These are phyloP conservation scores for Inonotus hispidus DNA, from an alignment of 1,284 basidiomycete genomes.

Conservation along the genomic window DNA sequence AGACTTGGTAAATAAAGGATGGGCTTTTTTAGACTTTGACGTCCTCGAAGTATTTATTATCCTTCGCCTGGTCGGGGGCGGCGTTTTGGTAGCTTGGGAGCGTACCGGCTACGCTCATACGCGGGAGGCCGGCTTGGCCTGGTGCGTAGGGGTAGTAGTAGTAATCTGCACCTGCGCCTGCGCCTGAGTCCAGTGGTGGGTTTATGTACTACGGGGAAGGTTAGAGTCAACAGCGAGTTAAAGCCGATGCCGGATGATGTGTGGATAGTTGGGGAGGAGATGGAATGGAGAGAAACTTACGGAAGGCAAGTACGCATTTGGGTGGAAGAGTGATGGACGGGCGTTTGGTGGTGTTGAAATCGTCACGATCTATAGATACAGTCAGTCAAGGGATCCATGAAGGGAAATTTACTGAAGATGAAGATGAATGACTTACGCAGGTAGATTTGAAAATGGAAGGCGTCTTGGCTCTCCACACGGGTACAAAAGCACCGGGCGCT, in stretches of 20 bases:
- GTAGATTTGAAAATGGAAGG: constrained; percentile 38
- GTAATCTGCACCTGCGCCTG: constrained; percentile 13
- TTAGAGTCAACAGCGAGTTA: no score
- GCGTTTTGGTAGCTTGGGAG: constrained; percentile 6
- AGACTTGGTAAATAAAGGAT: no score
- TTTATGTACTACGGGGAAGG: constrained; percentile 28
- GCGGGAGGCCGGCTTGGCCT: constrained; percentile 24
- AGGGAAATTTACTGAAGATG: background rate
- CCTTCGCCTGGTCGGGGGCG: background rate
- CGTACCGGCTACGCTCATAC: constrained; percentile 28
- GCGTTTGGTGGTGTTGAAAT: constrained; percentile 35
- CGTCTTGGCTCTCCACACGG: constrained; percentile 40
- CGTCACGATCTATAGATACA: constrained; percentile 32
- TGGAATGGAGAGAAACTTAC: constrained; percentile 25
- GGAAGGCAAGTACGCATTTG: constrained; percentile 40
- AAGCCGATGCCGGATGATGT: no score
- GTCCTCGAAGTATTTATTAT: constrained; percentile 9
- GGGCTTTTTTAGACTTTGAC: constrained; percentile 6
- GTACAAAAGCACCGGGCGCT: constrained; percentile 28
- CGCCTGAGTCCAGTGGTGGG: constrained; percentile 25
- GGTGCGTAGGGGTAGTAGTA: constrained; percentile 27
- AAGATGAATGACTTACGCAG: constrained; percentile 29
- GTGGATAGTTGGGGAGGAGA: constrained; percentile 5
- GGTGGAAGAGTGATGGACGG: constrained; percentile 37
- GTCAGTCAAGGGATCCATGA: constrained; percentile 1